phyloP scores from a whole-genome alignment of 1,284 basidiomycete genomes.

The Sutorius eximius region DNA sequence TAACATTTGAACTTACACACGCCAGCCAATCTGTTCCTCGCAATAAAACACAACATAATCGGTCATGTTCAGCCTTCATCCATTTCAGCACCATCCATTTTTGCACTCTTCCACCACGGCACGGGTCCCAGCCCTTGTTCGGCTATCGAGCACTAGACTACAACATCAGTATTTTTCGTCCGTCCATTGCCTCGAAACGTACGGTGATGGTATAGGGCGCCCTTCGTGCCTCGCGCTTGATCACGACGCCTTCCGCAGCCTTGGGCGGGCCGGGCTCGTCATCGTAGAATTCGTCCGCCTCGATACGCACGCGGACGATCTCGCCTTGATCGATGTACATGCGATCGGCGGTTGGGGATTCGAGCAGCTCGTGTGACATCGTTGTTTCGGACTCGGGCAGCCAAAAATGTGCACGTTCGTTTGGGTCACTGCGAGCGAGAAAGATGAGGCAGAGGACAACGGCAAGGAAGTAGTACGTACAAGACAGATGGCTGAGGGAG shows the following conservation, averaged over 20 bases:
- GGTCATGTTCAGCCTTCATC: conserved; percentile 29
- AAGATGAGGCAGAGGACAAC: neutral
- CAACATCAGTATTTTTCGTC: neutral
- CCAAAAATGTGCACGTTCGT: conserved; percentile 84
- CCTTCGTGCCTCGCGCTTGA: conserved; percentile 51
- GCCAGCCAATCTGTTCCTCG: neutral
- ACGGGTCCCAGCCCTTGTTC: conserved; percentile 86
- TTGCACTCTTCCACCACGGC: conserved; percentile 66
- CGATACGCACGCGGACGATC: conserved; percentile 84
- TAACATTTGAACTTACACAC: conserved; percentile 3
- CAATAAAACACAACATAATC: neutral
- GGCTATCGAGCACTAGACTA: conserved; percentile 75
- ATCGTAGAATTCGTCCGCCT: conserved; percentile 88
- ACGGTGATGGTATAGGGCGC: conserved; percentile 79
- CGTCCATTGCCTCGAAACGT: conserved; percentile 26
- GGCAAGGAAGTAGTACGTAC: conserved; percentile 42
- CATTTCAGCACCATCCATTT: conserved; percentile 40
- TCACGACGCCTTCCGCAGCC: conserved; percentile 64
- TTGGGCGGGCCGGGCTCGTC: conserved; percentile 86
- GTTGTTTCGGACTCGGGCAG: conserved; percentile 59
- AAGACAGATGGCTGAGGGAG: conserved; percentile 79
- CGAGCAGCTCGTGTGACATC: conserved; percentile 63
- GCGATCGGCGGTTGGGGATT: conserved; percentile 64
- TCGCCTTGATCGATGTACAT: conserved; percentile 88
- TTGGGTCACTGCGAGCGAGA: conserved; percentile 60